These are phyloP conservation scores for Cyberlindnera xylosilytica DNA, from an alignment of 805 yeast species.

Conservation along the genomic window DNA sequence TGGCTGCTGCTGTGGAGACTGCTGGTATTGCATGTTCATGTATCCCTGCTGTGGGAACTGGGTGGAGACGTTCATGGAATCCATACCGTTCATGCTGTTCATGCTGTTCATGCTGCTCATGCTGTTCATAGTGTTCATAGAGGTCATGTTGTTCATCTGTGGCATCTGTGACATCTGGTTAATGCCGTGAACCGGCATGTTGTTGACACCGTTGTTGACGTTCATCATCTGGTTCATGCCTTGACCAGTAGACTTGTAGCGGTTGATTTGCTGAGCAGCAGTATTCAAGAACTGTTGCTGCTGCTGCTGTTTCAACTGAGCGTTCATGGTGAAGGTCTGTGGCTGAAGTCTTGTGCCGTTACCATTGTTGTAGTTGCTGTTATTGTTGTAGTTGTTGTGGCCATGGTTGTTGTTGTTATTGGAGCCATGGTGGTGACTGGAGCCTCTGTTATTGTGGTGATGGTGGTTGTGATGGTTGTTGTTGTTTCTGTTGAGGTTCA, in stretches of 20 bases:
- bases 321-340: slow-evolving; percentile 21
- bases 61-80: slow-evolving; percentile 1
- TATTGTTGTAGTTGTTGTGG: slow-evolving; percentile 8
- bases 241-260: slow-evolving; percentile 16
- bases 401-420: slow-evolving; percentile 9
- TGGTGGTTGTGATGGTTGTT: slow-evolving; percentile 6
- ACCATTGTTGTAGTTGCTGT: slow-evolving; percentile 6
- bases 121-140: slow-evolving; percentile 2
- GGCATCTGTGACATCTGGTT: neutral
- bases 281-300: slow-evolving; percentile 21
- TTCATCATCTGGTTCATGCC: slow-evolving; percentile 1
- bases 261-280: slow-evolving; percentile 18
- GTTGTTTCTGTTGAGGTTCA: slow-evolving; percentile 15
- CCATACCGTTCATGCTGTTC: slow-evolving; percentile 6
- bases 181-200: neutral
- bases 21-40: neutral
- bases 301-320: slow-evolving; percentile 27
- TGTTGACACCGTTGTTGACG: neutral
- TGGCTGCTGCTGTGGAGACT: slow-evolving; percentile 8
- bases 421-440: slow-evolving; percentile 8
- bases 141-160: slow-evolving; percentile 1
- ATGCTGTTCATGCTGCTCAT: slow-evolving; percentile 4
- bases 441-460: slow-evolving; percentile 7
- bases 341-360: slow-evolving; percentile 12
- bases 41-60: slow-evolving; percentile 4